Evolutionary conservation across 371 early-diverging fungal species (phyloP).

Genomic region (Mortierella sp.): DNA sequence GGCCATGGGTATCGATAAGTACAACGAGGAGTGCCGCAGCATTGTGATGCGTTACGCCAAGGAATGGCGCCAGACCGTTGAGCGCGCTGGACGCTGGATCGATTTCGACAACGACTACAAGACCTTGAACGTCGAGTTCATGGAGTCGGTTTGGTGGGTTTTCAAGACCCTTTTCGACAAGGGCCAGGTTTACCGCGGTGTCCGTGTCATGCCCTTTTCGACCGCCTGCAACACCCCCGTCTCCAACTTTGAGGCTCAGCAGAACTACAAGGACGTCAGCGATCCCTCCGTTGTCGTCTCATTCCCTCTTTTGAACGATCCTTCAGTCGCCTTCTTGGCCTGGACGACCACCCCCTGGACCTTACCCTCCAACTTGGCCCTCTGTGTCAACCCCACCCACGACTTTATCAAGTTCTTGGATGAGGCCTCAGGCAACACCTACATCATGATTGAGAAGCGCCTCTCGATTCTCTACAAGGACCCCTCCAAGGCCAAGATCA

Average conservation of each 20-base stretch:
- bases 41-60: constrained; percentile 99
- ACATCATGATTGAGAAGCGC: constrained; percentile 90
- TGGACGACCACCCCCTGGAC: constrained; percentile 99
- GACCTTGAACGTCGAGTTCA: constrained; percentile 95
- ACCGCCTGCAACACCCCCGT: constrained; percentile 98
- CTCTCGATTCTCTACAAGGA: constrained; percentile 94
- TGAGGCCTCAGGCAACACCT: constrained; percentile 83
- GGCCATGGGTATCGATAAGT: constrained; percentile 98
- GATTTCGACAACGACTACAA: constrained; percentile 99
- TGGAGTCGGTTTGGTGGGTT: constrained; percentile 99
- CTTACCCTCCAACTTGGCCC: constrained; percentile 96
- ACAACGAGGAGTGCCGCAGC: constrained; percentile 98
- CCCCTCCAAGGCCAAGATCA: constrained; percentile 94
- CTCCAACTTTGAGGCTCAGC: constrained; percentile 99
- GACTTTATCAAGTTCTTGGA: constrained; percentile 97
- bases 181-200: constrained; percentile 98
- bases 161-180: constrained; percentile 98
- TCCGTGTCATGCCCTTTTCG: constrained; percentile 99
- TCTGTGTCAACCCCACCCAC: constrained; percentile 95
- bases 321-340: constrained; percentile 87
- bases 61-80: constrained; percentile 99
- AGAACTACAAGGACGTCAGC: constrained; percentile 99
- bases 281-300: constrained; percentile 98
- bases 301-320: constrained; percentile 94
- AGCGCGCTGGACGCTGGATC: constrained; percentile 99